Percentiles rank a stretch among this genome's conserved stretches.
phyloP scores from a whole-genome alignment of 1,139 yeast genomes.

The Arxiozyma heterogenica region DNA sequence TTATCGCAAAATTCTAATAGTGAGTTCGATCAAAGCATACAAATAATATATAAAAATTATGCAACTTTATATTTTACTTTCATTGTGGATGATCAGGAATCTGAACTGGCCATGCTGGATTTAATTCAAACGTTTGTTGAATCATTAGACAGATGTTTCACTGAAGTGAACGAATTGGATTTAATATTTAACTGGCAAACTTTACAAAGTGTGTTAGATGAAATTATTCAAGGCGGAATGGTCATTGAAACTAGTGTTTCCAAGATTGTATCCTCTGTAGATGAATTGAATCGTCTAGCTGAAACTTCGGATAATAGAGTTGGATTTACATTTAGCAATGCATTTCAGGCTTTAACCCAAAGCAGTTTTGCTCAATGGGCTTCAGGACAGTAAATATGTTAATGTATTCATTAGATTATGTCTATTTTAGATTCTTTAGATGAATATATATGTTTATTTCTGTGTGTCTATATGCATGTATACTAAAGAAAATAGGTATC shows the following conservation, averaged over 20 bases:
- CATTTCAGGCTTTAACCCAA: constrained; percentile 27
- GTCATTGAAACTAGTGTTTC: constrained; percentile 89
- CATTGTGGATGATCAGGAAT: constrained; percentile 91
- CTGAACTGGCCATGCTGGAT: constrained; percentile 87
- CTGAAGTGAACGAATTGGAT: constrained; percentile 90
- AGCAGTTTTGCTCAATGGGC: constrained; percentile 30
- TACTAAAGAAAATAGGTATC: too few species aligned
- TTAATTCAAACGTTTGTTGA: constrained; percentile 95
- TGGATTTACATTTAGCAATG: constrained; percentile 20
- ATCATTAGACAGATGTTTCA: constrained; percentile 83
- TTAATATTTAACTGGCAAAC: constrained; percentile 97
- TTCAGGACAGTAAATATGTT: constrained; percentile 19
- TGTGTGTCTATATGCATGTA: neutral
- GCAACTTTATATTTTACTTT: constrained; percentile 93
- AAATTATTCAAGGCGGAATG: constrained; percentile 96
- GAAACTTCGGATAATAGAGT: constrained; percentile 20
- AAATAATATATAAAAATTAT: constrained; percentile 87
- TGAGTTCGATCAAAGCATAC: constrained; percentile 64
- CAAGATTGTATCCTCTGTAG: constrained; percentile 73
- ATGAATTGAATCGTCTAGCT: constrained; percentile 28
- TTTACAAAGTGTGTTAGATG: constrained; percentile 81
- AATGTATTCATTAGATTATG: neutral
- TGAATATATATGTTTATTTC: neutral
- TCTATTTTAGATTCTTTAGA: neutral
- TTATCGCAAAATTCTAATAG: constrained; percentile 64